Evolutionary conservation across 2,329 filamentous ascomycete species (phyloP).

Genomic region (Paraphaeosphaeria minitans): DNA sequence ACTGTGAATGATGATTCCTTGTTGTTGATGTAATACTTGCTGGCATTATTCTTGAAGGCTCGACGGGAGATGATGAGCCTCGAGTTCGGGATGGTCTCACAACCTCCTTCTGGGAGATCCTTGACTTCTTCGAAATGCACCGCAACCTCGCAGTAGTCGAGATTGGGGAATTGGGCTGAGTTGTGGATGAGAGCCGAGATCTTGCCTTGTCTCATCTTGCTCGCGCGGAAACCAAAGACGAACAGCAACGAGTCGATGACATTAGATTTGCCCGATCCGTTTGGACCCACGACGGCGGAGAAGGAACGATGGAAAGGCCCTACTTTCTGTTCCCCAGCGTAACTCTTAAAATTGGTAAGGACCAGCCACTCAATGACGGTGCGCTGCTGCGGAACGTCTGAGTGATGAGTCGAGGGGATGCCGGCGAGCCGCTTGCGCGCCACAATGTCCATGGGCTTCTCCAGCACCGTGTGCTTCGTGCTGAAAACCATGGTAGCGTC

Average conservation of each 20-base stretch:
- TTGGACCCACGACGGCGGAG: conserved; percentile 95
- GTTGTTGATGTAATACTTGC: conserved; percentile 96
- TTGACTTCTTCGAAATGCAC: conserved; percentile 96
- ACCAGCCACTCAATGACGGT: conserved; percentile 93
- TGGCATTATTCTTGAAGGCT: conserved; percentile 97
- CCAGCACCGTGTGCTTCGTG: conserved; percentile 76
- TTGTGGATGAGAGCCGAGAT: conserved; percentile 98
- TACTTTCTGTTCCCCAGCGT: conserved; percentile 92
- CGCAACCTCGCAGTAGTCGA: conserved; percentile 92
- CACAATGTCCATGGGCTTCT: conserved; percentile 92
- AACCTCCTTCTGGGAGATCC: conserved; percentile 77
- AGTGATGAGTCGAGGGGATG: conserved; percentile 69
- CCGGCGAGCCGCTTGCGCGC: conserved; percentile 77
- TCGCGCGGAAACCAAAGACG: conserved; percentile 98
- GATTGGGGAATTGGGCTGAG: conserved; percentile 81
- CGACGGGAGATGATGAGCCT: conserved; percentile 85
- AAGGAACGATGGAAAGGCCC: conserved; percentile 97
- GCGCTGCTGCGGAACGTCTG: conserved; percentile 77
- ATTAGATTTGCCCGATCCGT: conserved; percentile 97
- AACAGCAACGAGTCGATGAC: conserved; percentile 98
- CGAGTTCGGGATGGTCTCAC: conserved; percentile 80
- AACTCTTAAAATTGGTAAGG: conserved; percentile 98
- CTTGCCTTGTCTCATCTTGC: conserved; percentile 99
- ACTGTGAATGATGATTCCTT: conserved; percentile 89
- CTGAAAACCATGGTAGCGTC: conserved; percentile 61